Percentiles rank a stretch among this genome's conserved stretches.
Evolutionary conservation across 768 basidiomycete genomes (phyloP).

Genomic region (Porphyrellus cyaneotinctus): DNA sequence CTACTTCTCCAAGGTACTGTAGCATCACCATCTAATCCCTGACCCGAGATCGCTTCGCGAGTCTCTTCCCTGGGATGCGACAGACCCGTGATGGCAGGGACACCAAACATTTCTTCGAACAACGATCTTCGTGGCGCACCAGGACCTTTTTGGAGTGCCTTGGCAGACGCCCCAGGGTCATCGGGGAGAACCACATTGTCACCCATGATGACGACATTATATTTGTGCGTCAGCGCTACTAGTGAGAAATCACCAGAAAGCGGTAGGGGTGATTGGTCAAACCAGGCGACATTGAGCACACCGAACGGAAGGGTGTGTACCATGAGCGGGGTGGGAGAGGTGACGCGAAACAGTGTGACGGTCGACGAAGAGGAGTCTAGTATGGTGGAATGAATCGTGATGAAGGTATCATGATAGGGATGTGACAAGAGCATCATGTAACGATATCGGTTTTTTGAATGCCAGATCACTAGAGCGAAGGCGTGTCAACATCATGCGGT

Average conservation of each 20-base stretch:
- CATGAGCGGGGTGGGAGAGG: conserved; percentile 43
- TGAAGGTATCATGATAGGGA: conserved; percentile 54
- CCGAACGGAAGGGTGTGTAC: conserved; percentile 55
- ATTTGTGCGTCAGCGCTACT: conserved; percentile 64
- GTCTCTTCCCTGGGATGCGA: conserved; percentile 21
- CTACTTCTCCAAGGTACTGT: conserved; percentile 37
- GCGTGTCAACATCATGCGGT: not conserved
- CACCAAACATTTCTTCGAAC: conserved; percentile 90
- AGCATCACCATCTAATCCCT: conserved; percentile 13
- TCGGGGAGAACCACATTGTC: conserved; percentile 44
- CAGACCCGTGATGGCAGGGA: conserved; percentile 53
- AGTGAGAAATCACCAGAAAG: conserved; percentile 45
- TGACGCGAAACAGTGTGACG: conserved; percentile 46
- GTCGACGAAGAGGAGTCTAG: conserved; percentile 34
- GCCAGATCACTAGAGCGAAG: conserved; percentile 55
- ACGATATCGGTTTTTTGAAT: conserved; percentile 33
- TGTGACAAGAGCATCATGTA: conserved; percentile 53
- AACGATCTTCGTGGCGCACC: conserved; percentile 50
- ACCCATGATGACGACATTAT: conserved; percentile 66
- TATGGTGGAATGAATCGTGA: conserved; percentile 44
- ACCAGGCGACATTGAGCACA: conserved; percentile 48
- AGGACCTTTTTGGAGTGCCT: conserved; percentile 31
- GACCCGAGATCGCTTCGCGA: conserved; percentile 7
- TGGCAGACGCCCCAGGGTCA: conserved; percentile 42
- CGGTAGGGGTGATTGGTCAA: conserved; percentile 33